Base-by-base conservation (phyloP, 2,329 filamentous ascomycete species). In the Phymatotrichopsis omnivora region DNA sequence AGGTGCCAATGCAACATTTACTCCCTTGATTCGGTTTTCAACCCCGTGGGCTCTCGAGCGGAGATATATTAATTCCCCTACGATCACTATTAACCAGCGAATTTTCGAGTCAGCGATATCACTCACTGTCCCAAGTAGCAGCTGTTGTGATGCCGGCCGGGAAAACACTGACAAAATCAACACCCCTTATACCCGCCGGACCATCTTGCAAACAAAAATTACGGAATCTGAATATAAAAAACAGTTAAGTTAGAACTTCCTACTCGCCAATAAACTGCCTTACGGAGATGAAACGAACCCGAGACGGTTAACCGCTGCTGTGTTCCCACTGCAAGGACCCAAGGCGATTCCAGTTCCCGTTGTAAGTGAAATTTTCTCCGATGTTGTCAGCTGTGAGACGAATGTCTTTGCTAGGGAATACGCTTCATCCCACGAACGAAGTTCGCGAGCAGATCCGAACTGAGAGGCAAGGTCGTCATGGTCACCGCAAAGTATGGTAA, bases 361-460 rank as follows among this genome's bases (percentile, higher is more conserved):
- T 0, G 85, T 93, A 47, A 94, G 70, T 60, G 93, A 94, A 55
- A 95, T 82, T 65, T 94, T 95, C 61, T 94, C 87, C 0, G 80
- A 71, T 27, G 94, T 66, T 1, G 78, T 87, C 86, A 96, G 94
- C 55, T 75, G 74, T 40, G 71, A 66, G 1, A 95, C 85, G 66
- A 95, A 67, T 37, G 71, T 51, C 4, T 65, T 64, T 0, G 71
- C 70, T 54, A 70, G 69, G 46, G 59, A 62, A 55, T 73, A 74
- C 19, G 65, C 65, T 35, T 68, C 63, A 32, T 61, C 60, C 71
- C 70, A 73, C 14, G 47, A 20, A 8, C 43, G 37, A 3, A 25
- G 47, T 4, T 20, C 7, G 28, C 29, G 43, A 10, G 37, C 20
- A 16, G 42, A 5, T 2, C 42, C 34, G 16, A 51, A 47, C 23